Percentiles rank a stretch among this genome's conserved stretches.
Conservation (phyloP, 2,329 filamentous ascomycete species). For the Proliferodiscus dingleyae region DNA sequence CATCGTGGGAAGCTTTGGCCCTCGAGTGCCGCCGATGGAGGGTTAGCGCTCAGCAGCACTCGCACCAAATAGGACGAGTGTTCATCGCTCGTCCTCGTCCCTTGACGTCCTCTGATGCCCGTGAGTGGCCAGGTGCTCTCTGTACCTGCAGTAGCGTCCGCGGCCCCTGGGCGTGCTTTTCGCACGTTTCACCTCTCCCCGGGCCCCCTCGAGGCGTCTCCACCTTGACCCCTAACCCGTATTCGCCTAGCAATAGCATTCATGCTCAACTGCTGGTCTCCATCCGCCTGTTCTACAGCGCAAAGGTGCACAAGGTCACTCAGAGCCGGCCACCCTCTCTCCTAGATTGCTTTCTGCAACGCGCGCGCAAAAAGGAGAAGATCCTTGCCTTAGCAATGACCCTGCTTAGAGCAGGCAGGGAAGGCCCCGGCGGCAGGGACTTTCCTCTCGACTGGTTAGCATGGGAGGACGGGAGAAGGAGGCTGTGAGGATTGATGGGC, state of each 20-base stretch:
- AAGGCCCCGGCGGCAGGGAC: slow-evolving; percentile 6
- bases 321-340: neutral
- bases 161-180: too few species aligned
- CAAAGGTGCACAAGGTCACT: neutral
- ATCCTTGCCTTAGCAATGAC: neutral
- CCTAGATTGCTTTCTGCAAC: neutral
- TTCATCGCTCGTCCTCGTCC: too few species aligned
- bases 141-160: too few species aligned
- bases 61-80: neutral
- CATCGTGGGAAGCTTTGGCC: neutral
- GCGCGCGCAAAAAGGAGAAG: slow-evolving; percentile 6
- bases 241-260: too few species aligned
- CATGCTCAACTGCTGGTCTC: neutral
- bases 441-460: slow-evolving; percentile 11
- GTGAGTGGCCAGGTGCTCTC: too few species aligned
- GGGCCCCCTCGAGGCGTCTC: too few species aligned
- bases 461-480: slow-evolving; percentile 19
- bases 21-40: neutral
- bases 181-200: too few species aligned
- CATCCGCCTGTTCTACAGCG: neutral
- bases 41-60: neutral
- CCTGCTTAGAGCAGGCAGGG: neutral
- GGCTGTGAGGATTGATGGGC: slow-evolving; percentile 16
- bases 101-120: too few species aligned
- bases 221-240: too few species aligned